These are phyloP conservation scores for Oenanthe sinensis DNA, from an alignment of 129 eudicot species.

Conservation along the genomic window DNA sequence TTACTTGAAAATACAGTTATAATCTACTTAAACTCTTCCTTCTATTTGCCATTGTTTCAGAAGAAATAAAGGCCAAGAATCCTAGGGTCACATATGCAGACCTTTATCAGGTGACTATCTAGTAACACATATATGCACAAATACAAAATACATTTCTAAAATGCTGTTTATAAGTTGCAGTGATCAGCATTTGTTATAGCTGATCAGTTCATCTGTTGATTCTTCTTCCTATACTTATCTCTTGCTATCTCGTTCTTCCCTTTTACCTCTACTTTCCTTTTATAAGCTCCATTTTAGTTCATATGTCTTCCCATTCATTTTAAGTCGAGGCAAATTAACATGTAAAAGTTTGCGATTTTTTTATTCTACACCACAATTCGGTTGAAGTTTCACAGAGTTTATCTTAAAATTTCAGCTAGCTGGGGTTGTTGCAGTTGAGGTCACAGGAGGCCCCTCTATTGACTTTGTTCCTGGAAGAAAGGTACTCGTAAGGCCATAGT, in stretches of 20 bases:
- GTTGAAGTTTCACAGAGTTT: not conserved
- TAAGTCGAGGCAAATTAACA: not conserved
- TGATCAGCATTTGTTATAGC: not conserved
- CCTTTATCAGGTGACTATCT: constrained; percentile 70
- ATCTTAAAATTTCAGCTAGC: constrained; percentile 57
- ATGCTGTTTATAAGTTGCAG: not conserved
- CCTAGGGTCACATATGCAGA: constrained; percentile 88
- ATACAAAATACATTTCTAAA: not conserved
- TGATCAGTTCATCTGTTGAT: not conserved
- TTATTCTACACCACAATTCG: not conserved
- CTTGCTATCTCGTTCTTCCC: not conserved
- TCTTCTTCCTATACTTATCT: not conserved
- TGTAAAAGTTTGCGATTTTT: not conserved
- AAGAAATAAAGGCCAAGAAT: constrained; percentile 65
- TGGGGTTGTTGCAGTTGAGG: constrained; percentile 95
- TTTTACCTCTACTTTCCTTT: not conserved
- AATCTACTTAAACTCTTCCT: not conserved
- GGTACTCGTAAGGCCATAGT: constrained; percentile 27
- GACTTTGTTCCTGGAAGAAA: constrained; percentile 81
- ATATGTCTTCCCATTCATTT: not conserved
- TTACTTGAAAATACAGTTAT: not conserved
- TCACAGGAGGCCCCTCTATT: constrained; percentile 90
- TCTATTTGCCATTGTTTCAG: constrained; percentile 30
- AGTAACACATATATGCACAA: not conserved
- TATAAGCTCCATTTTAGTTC: not conserved